Evolutionary conservation across 1,284 basidiomycete species (phyloP).

Genomic region (Fomitopsis betulina): DNA sequence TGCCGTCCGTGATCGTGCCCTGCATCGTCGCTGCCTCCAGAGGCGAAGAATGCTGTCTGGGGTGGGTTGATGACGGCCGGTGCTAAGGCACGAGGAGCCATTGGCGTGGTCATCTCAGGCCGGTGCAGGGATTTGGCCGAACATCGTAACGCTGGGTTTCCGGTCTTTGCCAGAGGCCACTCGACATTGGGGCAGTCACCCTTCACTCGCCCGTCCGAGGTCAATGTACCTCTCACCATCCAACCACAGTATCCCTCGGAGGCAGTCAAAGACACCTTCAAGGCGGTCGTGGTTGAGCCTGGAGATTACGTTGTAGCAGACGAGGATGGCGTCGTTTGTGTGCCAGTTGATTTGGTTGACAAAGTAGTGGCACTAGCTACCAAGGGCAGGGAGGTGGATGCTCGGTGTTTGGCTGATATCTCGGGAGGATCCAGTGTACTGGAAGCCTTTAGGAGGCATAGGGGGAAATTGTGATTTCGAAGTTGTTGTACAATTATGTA

Average conservation of each 20-base stretch:
- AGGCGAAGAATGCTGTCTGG: slow-evolving; percentile 83
- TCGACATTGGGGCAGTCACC: slow-evolving; percentile 88
- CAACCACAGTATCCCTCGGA: slow-evolving; percentile 31
- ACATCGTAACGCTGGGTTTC: slow-evolving; percentile 64
- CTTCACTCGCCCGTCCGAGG: slow-evolving; percentile 79
- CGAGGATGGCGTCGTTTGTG: slow-evolving; percentile 86
- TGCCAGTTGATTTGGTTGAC: slow-evolving; percentile 55
- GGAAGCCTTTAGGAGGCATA: slow-evolving; percentile 73
- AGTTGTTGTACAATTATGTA: background rate
- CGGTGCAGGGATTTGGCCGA: slow-evolving; percentile 82
- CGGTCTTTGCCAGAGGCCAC: slow-evolving; percentile 76
- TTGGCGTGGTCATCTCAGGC: slow-evolving; percentile 80
- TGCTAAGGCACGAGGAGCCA: slow-evolving; percentile 62
- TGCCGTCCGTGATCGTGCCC: background rate
- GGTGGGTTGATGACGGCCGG: slow-evolving; percentile 90
- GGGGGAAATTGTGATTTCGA: slow-evolving; percentile 39
- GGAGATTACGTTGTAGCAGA: slow-evolving; percentile 87
- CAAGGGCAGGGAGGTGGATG: slow-evolving; percentile 67
- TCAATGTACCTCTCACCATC: slow-evolving; percentile 75
- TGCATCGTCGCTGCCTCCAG: slow-evolving; percentile 32
- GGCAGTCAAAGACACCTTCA: slow-evolving; percentile 34
- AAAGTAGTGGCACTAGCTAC: slow-evolving; percentile 60
- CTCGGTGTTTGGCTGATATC: slow-evolving; percentile 74
- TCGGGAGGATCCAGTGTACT: slow-evolving; percentile 69
- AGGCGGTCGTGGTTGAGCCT: slow-evolving; percentile 61